A percentile compares a stretch with the other conserved stretches of the same genome.
phyloP scores from a whole-genome alignment of 345 rosid species.

The Eucalyptus caleyi region DNA sequence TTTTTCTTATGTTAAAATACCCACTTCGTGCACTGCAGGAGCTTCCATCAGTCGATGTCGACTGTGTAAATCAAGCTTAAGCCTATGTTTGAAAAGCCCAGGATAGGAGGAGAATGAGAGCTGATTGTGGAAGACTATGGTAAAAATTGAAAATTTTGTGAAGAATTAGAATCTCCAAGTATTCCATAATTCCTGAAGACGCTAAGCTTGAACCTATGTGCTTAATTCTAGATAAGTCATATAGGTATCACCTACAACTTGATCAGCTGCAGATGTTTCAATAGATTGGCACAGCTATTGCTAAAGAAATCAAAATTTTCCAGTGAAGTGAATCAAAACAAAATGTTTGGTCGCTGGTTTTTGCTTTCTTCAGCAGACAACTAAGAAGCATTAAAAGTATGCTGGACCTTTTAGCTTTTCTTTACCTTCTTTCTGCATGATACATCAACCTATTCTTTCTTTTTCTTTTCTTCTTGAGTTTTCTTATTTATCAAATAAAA shows the following conservation, averaged over 20 bases:
- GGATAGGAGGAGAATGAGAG: background rate
- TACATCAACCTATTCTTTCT: background rate
- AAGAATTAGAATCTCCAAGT: background rate
- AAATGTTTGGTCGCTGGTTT: background rate
- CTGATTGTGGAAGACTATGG: background rate
- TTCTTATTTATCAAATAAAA: background rate
- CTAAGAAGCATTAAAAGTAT: background rate
- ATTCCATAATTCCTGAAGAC: background rate
- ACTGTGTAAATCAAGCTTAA: background rate
- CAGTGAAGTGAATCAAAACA: background rate
- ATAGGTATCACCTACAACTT: background rate
- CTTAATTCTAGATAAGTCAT: background rate
- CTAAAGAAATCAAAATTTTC: background rate
- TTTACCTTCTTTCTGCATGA: background rate
- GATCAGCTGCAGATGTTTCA: background rate
- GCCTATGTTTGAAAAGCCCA: background rate
- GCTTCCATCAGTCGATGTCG: background rate
- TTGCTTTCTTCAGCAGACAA: background rate
- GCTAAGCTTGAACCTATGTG: background rate
- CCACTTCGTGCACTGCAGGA: background rate
- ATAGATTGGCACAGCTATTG: background rate
- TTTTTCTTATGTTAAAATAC: background rate
- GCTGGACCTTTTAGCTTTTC: background rate
- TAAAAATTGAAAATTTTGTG: background rate
- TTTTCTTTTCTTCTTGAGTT: background rate